Base-by-base conservation (phyloP, 495 filamentous ascomycete species). In the Coniosporium apollinis region DNA sequence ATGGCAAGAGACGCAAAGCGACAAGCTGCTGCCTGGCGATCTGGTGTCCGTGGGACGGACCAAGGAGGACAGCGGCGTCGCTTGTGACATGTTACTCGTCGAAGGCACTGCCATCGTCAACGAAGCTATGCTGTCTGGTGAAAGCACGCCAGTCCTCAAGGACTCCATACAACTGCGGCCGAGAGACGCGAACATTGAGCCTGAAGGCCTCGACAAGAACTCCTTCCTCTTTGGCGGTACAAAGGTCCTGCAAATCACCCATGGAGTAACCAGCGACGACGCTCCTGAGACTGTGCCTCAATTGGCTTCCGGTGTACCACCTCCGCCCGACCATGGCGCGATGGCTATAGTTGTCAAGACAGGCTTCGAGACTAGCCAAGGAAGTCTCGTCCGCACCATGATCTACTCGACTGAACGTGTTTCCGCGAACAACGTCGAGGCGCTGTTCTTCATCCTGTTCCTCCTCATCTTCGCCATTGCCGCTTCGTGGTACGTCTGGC, bases 401-500 rank as follows among this genome's bases (percentile, higher is more conserved):
- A 96, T 99, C 45, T 99, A 94, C 61, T 94, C 91, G 3, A 99
- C 89, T 4, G 89, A 99, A 55, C 82, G 87, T 49, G 89, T 99
- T 21, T 96, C 87, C 26, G 89, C 89, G 39, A 93, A 93, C 61
- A 96, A 99, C 49, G 75, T 69, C 33, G 89, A 99, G 56, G 89
- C 89, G 3, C 59, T 99, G 10, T 58, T 92, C 22, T 99, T 99
- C 62, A 99, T 99, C 44, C 66, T 96, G 31, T 99, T 99, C 65
- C 68, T 99, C 4, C 69, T 93, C 32, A 70, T 94, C 47, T 99
- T 99, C 61, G 89, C 89, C 44, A 67, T 99, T 54, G 89, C 89
- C 36, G 89, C 89, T 21, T 91, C 87, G n/a, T 96, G 91, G 89
- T 99, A 99, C 54, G 89, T 99, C 32, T 99, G 89, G 89, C 72